A percentile compares a stretch with the other conserved stretches of the same genome.
Conservation (phyloP, 495 filamentous ascomycete genomes). For the Talaromyces wortmannii region DNA sequence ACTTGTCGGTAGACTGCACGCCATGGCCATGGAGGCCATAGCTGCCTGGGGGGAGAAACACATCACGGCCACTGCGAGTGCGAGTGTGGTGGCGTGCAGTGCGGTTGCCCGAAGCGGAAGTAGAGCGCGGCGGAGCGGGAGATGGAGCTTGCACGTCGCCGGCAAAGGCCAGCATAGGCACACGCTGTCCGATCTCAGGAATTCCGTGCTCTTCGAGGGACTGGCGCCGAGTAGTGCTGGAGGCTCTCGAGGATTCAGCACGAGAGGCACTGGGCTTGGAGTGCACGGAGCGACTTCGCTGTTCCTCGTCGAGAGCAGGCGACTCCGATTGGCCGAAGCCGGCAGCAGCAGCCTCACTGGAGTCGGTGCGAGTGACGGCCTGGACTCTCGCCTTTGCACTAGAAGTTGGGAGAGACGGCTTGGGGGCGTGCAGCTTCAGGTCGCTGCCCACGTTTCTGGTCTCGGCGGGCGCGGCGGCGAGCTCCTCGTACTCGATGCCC, state of each 20-base stretch:
- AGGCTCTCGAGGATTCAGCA: constrained; percentile 46
- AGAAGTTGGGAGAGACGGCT: constrained; percentile 68
- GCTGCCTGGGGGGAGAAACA: constrained; percentile 63
- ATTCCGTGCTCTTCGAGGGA: constrained; percentile 72
- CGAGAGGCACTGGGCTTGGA: constrained; percentile 37
- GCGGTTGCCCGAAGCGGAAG: constrained; percentile 44
- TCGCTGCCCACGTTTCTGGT: constrained; percentile 74
- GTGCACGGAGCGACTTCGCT: constrained; percentile 41
- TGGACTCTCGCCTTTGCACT: constrained; percentile 76
- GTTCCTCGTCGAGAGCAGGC: constrained; percentile 51
- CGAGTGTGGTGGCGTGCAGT: constrained; percentile 63
- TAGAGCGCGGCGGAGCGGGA: constrained; percentile 53
- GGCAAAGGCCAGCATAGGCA: constrained; percentile 90
- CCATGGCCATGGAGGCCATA: constrained; percentile 88
- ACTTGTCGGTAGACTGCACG: constrained; percentile 56
- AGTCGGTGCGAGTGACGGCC: constrained; percentile 83
- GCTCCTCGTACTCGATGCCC: constrained; percentile 75
- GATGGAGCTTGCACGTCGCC: constrained; percentile 97
- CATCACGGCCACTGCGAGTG: constrained; percentile 51
- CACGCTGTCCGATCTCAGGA: constrained; percentile 80
- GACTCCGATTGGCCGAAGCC: constrained; percentile 65
- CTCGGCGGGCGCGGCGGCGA: constrained; percentile 50
- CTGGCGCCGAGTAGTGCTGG: constrained; percentile 35
- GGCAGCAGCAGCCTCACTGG: constrained; percentile 69
- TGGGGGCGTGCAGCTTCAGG: constrained; percentile 85